Base-by-base conservation (phyloP, 345 rosid species). In the Abelmoschus esculentus region DNA sequence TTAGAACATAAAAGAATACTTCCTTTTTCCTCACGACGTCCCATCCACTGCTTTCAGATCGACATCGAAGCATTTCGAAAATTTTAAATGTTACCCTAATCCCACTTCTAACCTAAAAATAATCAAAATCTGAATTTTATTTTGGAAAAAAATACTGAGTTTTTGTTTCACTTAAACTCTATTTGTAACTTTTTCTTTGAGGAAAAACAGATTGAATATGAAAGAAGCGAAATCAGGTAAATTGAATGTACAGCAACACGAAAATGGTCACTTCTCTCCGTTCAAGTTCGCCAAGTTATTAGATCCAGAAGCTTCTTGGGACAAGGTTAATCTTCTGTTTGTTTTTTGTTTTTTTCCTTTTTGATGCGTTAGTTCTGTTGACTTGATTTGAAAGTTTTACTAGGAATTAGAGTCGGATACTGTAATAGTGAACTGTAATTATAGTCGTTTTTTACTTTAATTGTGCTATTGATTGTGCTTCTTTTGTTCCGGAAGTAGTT, bases 301-400 rank as follows among this genome's bases (percentile, higher is more conserved):
- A 49, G 97, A 90, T 87, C 93, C 96, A 3, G 93, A 90, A 34
- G 91, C 93, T 49, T 83, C 97, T 3, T 90, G 98, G 98, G 97
- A 93, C 61, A 93, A 92, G 87, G 96, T 87, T 77, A 9, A 55
- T 55, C 22, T 52, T 26, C 5, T 12, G 29, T 14, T 14, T 40
- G 26, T 60, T n/a, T 50, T n/a, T n/a, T n/a, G n/a, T n/a, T n/a
- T n/a, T n/a, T n/a, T n/a, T n/a, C n/a, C 18, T 26, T 46, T 31
- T 6, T 28, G 6, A 17, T 11, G 57, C 29, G 36, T 61, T 17
- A 26, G 44, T 44, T 50, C 14, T 40, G 46, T 40, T 17, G 65
- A 3, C 55, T 71, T 69, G 0, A 38, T 18, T 61, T 70, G 18
- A 42, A 62, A 36, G 34, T 59, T 36, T 62, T 31, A 36, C 28